phyloP scores from a whole-genome alignment of 2,329 filamentous ascomycete species.

The Ilyonectria robusta region DNA sequence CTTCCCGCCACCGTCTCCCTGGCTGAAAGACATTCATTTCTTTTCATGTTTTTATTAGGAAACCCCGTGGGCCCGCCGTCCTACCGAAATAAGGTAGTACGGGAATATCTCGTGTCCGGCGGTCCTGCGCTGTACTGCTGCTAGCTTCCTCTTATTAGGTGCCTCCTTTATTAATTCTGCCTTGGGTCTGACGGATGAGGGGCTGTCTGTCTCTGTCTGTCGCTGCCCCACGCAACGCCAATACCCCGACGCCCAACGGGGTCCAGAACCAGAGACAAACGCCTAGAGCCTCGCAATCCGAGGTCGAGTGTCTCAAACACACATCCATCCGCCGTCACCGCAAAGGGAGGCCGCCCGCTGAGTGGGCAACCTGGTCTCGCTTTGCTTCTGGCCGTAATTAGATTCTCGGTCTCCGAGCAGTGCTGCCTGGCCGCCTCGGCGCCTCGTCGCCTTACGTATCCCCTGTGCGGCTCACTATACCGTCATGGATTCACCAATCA shows the following conservation, averaged over 20 bases:
- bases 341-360: background rate
- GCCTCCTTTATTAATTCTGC: slow-evolving; percentile 23
- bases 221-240: slow-evolving; percentile 25
- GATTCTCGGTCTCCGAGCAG: background rate
- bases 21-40: background rate
- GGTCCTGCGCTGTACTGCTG: background rate
- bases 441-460: slow-evolving; percentile 11
- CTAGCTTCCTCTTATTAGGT: slow-evolving; percentile 12
- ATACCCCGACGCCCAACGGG: slow-evolving; percentile 5
- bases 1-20: slow-evolving; percentile 4
- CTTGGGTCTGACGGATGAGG: slow-evolving; percentile 17
- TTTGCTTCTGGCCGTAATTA: background rate
- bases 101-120: slow-evolving; percentile 5
- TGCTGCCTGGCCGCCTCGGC: background rate
- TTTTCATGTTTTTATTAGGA: background rate
- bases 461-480: background rate
- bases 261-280: slow-evolving; percentile 21
- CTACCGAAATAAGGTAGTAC: slow-evolving; percentile 4
- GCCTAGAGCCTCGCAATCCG: slow-evolving; percentile 8
- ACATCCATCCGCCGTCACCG: background rate
- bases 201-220: slow-evolving; percentile 1
- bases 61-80: background rate
- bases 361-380: background rate
- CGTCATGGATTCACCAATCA: background rate
- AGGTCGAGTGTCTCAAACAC: slow-evolving; percentile 8